Conservation (phyloP, 441 rosid species). For the Melastoma candidum region DNA sequence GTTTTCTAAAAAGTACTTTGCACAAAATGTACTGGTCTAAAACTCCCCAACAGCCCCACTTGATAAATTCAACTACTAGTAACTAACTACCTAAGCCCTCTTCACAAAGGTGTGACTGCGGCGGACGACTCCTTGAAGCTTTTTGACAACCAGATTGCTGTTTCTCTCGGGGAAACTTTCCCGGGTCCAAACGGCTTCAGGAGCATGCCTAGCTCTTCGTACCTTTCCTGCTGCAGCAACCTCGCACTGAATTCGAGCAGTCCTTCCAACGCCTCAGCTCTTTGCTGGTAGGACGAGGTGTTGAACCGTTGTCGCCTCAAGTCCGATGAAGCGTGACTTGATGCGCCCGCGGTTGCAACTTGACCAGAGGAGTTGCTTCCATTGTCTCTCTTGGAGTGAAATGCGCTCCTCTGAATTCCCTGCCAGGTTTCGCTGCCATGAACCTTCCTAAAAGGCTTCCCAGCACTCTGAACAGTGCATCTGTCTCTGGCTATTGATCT, state of each 20-base stretch:
- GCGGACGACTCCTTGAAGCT: slow-evolving; percentile 67
- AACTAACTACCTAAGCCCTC: too few relatives aligned
- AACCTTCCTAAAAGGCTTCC: slow-evolving; percentile 34
- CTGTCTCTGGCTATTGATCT: slow-evolving; percentile 79
- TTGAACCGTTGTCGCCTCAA: slow-evolving; percentile 56
- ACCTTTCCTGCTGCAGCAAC: slow-evolving; percentile 79
- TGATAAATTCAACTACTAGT: too few relatives aligned
- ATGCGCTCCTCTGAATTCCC: slow-evolving; percentile 41
- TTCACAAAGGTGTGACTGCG: too few relatives aligned
- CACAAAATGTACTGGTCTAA: too few relatives aligned
- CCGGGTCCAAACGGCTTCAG: slow-evolving; percentile 98
- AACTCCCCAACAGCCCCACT: too few relatives aligned
- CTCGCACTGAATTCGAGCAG: slow-evolving; percentile 97
- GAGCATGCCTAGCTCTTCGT: slow-evolving; percentile 86
- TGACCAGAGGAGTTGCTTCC: slow-evolving; percentile 64
- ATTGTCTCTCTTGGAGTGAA: slow-evolving; percentile 40
- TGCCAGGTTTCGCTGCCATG: slow-evolving; percentile 51
- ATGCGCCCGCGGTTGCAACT: slow-evolving; percentile 89
- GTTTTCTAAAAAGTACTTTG: too few relatives aligned
- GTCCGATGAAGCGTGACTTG: slow-evolving; percentile 78
- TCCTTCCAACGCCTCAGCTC: slow-evolving; percentile 97
- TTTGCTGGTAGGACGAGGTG: slow-evolving; percentile 81
- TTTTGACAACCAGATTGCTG: slow-evolving; percentile 96
- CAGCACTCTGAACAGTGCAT: slow-evolving; percentile 60
- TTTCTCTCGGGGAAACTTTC: slow-evolving; percentile 95